phyloP scores from a whole-genome alignment of 768 basidiomycete genomes.

The Boletus huronensis region DNA sequence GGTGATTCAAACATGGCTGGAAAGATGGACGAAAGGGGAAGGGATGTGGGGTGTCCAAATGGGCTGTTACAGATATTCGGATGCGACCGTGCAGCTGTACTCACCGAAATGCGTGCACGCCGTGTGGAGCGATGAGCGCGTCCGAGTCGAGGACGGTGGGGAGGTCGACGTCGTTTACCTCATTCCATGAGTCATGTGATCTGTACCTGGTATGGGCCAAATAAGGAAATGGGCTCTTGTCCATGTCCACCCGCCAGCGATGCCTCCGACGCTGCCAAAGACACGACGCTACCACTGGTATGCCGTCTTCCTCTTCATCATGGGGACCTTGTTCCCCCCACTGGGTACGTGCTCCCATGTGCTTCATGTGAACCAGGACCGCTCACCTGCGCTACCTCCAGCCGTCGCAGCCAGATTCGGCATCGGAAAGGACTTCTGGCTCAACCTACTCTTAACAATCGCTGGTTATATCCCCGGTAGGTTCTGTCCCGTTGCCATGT shows the following conservation, averaged over 20 bases:
- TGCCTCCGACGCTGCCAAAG: constrained; percentile 53
- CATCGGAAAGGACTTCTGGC: constrained; percentile 85
- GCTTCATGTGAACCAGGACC: background rate
- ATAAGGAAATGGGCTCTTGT: constrained; percentile 10
- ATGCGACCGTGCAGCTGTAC: background rate
- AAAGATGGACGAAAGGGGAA: background rate
- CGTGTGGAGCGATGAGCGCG: constrained; percentile 21
- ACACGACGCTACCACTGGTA: constrained; percentile 73
- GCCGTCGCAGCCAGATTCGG: constrained; percentile 94
- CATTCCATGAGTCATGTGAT: constrained; percentile 29
- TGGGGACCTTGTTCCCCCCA: constrained; percentile 89
- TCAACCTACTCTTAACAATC: constrained; percentile 85
- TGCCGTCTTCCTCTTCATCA: constrained; percentile 73
- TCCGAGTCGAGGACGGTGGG: constrained; percentile 16
- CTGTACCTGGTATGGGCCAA: background rate
- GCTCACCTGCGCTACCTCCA: constrained; percentile 31
- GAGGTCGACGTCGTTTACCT: constrained; percentile 20
- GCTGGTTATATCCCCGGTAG: constrained; percentile 87
- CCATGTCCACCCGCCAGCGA: constrained; percentile 13
- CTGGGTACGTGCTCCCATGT: constrained; percentile 54
- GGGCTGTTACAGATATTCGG: background rate
- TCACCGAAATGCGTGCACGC: constrained; percentile 18
- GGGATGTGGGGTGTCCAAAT: background rate
- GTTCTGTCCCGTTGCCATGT: constrained; percentile 9
- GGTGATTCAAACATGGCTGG: background rate